Evolutionary conservation across 2,329 filamentous ascomycete genomes (phyloP), one percentile per base, ranked within the genome.

Genomic region (Aspergillus sp.): DNA sequence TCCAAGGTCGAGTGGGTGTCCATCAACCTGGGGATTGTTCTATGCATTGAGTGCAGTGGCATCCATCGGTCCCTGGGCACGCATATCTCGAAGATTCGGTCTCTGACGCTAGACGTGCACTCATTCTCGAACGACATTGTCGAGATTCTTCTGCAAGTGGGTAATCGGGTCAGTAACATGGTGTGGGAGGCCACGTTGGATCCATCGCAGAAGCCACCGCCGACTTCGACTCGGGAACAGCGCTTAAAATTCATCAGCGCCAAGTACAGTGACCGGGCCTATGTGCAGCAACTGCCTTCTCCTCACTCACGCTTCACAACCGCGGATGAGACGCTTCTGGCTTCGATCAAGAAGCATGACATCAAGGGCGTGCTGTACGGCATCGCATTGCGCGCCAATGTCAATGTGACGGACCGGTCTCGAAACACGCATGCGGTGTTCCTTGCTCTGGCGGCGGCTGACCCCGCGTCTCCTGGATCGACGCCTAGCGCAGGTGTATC

Each of bases 1-100:
- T 80, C 83, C 61, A 97, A 96, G 71, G 90, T 95, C 26, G 93
- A 98, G 67, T 98, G 93, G 93, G 93, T 97, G 29, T 97, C 93
- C 0, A 95, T 98, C 69, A 98, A 98, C 60, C 77, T 98, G 4
- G 93, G 88, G 41, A 95, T 98, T 49, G 84, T 98, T 45, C 78
- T 98, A 19, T 98, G 93, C 71, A 96, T 96, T 63, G 91, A 98
- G 67, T 98, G 93, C 70, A 95, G 90, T 63, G 93, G 93, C 52
- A 96, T 98, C 51, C 93, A 98, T 68, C 83, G 93, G 38, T 97
- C 91, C 1, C 77, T 98, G 3, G 93, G 93, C 8, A 98, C 93
- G 1, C 93, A 98, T 66, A 96, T 98, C 62, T 95, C 89, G 67
- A 98, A 98, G 71, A 82, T 98, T 36, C 86, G 93, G 45, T 97